Percentiles rank a stretch among this genome's conserved stretches.
phyloP scores from a whole-genome alignment of 1,284 basidiomycete genomes.

The Ceratorhiza oryzae-sativae region DNA sequence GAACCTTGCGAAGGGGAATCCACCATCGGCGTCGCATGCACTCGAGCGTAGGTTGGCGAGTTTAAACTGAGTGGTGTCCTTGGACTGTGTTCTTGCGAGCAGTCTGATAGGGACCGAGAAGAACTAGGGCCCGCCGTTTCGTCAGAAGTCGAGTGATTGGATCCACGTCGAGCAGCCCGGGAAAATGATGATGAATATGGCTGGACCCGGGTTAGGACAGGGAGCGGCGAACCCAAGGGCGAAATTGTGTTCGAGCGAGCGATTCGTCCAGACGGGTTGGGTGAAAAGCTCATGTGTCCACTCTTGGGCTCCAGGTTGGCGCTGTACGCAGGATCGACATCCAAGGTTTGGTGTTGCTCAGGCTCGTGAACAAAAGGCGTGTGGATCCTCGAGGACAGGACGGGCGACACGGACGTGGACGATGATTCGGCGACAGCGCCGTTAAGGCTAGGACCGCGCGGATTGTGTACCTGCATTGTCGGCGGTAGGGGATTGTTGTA shows the following conservation, averaged over 20 bases:
- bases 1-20: slow-evolving; percentile 12
- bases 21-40: slow-evolving; percentile 16
- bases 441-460: slow-evolving; percentile 37
- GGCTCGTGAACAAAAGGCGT: slow-evolving; percentile 36
- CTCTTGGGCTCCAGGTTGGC: neutral
- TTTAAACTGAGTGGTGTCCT: slow-evolving; percentile 30
- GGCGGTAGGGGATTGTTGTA: slow-evolving; percentile 31
- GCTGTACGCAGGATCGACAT: slow-evolving; percentile 9
- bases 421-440: slow-evolving; percentile 39
- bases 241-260: slow-evolving; percentile 34
- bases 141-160: slow-evolving; percentile 30
- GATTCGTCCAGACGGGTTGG: slow-evolving; percentile 20
- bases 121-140: slow-evolving; percentile 31
- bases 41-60: neutral
- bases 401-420: neutral
- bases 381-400: slow-evolving; percentile 15
- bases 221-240: slow-evolving; percentile 37
- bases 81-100: slow-evolving; percentile 32
- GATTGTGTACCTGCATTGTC: slow-evolving; percentile 14
- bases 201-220: slow-evolving; percentile 36
- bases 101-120: slow-evolving; percentile 37
- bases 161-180: slow-evolving; percentile 31
- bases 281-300: slow-evolving; percentile 27
- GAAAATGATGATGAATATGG: slow-evolving; percentile 39
- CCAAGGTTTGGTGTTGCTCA: slow-evolving; percentile 22